Base-by-base conservation (phyloP, 768 basidiomycete genomes). In the Suillus decipiens region DNA sequence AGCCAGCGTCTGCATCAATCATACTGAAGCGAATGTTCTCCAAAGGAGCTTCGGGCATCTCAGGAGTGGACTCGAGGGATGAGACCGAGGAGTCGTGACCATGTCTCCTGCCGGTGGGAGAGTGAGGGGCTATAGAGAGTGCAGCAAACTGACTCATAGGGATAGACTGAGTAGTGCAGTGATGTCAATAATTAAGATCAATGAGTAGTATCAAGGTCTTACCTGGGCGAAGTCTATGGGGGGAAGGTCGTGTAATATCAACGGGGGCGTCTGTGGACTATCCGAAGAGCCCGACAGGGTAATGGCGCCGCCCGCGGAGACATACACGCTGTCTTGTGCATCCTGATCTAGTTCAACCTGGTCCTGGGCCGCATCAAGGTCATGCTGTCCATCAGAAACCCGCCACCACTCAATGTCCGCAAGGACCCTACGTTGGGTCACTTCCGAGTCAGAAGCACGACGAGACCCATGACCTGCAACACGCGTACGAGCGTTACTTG, bases 371-470 rank as follows among this genome's bases (percentile, higher is more conserved):
- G 71, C 68, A 71, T 79, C 80, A 68, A 72, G 75, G 66, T 76
- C 79, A 62, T 79, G 79, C 77, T 93, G 90, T 66, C 89, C 87
- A 64, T 87, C 89, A 66, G 83, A 78, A 67, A 93, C 90, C 69
- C 81, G 84, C 91, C 91, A 93, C 91, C 92, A 93, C 74, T 92
- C 91, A 71, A 93, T 89, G 79, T 93, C 92, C 39, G 89, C 91
- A 64, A 93, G 82, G 68, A 93, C 89, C 68, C 90, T 83, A 72
- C 92, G 83, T 66, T 75, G 79, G 67, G 73, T 75, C 41, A 84
- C 84, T 71, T 89, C 87, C 68, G 90, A 89, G 64, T 85, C 88
- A 24, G 87, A 86, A 14, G 89, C 84, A 64, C 90, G 86, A 71
- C 89, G 84, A 9, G 77, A 75, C 60, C 71, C 72, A 39, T 71